Conservation (phyloP, 768 basidiomycete genomes). For the Suillus discolor region DNA sequence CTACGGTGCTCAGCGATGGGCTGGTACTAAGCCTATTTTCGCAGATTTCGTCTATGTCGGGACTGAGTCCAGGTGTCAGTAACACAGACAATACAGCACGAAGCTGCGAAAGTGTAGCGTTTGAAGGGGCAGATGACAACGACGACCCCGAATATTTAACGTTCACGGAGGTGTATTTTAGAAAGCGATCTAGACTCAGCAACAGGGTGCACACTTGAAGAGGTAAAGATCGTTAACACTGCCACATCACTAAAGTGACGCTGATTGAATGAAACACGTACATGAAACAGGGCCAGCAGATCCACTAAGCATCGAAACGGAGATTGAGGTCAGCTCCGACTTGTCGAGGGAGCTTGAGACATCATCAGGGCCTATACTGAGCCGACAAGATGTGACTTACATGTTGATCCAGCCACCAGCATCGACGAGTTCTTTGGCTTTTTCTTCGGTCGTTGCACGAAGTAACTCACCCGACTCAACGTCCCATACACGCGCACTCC, state of each 20-base stretch:
- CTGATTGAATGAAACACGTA: conserved; percentile 18
- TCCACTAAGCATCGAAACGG: conserved; percentile 25
- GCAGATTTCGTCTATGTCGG: conserved; percentile 72
- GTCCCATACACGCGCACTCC: conserved; percentile 87
- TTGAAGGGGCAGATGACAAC: conserved; percentile 34
- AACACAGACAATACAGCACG: conserved; percentile 63
- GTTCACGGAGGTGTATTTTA: conserved; percentile 48
- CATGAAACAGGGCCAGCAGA: conserved; percentile 24
- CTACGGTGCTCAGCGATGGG: conserved; percentile 41
- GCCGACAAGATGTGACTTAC: conserved; percentile 42
- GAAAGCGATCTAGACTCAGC: conserved; percentile 54
- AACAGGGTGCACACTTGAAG: conserved; percentile 49
- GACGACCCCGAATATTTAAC: conserved; percentile 55
- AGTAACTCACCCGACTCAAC: conserved; percentile 80
- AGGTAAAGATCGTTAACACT: conserved; percentile 5
- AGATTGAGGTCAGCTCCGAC: conserved; percentile 24
- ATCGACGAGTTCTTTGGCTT: conserved; percentile 71
- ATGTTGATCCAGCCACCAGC: conserved; percentile 76
- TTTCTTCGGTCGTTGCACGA: conserved; percentile 76
- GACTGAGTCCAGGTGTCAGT: conserved; percentile 69
- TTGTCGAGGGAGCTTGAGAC: conserved; percentile 29
- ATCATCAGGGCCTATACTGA: background rate
- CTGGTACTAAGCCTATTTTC: conserved; percentile 54
- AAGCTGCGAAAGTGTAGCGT: conserved; percentile 53
- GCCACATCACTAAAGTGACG: conserved; percentile 26